Evolutionary conservation across 208 protist genomes (phyloP).

Genomic region (Leishmania aethiopica): DNA sequence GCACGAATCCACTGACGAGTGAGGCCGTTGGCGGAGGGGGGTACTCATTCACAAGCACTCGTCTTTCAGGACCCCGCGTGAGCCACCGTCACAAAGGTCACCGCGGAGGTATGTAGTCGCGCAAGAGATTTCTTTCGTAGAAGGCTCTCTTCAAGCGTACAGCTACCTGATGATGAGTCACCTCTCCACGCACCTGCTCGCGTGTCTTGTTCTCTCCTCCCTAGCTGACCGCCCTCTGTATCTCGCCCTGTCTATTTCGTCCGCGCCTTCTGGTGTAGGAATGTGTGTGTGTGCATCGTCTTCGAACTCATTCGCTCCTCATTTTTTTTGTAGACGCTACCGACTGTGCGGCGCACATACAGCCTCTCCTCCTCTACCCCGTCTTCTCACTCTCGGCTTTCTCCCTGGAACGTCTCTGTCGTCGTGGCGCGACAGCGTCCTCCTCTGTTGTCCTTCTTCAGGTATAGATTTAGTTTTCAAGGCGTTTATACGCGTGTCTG

Average conservation of each 20-base stretch:
- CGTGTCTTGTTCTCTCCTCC: not conserved
- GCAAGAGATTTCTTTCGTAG: not conserved
- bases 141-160: not conserved
- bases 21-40: not conserved
- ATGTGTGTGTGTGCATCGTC: not conserved
- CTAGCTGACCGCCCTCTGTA: not conserved
- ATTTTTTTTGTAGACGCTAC: not conserved
- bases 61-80: not conserved
- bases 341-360: not conserved
- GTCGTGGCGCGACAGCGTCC: not conserved
- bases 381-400: not conserved
- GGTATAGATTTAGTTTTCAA: conserved; percentile 2
- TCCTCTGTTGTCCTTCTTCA: not conserved
- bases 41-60: not conserved
- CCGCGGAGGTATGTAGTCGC: not conserved
- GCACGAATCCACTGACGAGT: not conserved
- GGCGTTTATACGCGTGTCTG: not conserved
- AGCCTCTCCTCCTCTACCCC: not conserved
- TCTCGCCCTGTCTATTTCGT: not conserved
- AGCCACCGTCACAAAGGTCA: not conserved
- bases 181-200: not conserved
- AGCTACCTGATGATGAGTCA: not conserved
- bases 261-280: not conserved
- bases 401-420: not conserved
- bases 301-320: not conserved